Percentiles rank a stretch among this genome's conserved stretches.
Evolutionary conservation across 129 eudicot genomes (phyloP).

Genomic region (Centella asiatica): DNA sequence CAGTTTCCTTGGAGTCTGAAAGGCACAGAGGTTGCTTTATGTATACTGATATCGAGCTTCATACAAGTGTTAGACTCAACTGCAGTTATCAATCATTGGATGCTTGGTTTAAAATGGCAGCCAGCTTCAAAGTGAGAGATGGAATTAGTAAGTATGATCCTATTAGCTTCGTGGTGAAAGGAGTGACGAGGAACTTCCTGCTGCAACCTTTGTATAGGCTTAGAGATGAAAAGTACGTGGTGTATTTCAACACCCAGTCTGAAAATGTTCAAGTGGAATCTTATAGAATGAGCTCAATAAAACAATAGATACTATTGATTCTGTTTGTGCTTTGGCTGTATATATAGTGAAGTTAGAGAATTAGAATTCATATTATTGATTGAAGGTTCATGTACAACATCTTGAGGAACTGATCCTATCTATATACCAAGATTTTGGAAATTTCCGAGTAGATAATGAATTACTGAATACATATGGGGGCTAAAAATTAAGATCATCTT

Average conservation of each 20-base stretch:
- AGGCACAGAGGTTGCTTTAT: conserved; percentile 31
- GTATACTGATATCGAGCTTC: conserved; percentile 1
- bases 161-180: conserved; percentile 49
- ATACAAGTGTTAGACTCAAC: conserved; percentile 20
- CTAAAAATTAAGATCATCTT: too few species aligned
- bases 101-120: conserved; percentile 15
- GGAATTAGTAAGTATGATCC: conserved; percentile 43
- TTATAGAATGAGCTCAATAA: neutral
- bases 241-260: conserved; percentile 34
- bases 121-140: conserved; percentile 25
- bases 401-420: too few species aligned
- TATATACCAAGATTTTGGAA: too few species aligned
- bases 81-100: conserved; percentile 20
- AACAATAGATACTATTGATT: neutral
- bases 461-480: too few species aligned
- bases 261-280: neutral
- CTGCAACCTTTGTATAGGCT: conserved; percentile 36
- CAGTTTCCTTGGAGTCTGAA: conserved; percentile 34
- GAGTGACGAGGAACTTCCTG: conserved; percentile 34
- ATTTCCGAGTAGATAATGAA: too few species aligned
- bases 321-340: neutral
- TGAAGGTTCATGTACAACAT: too few species aligned
- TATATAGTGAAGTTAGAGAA: neutral
- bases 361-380: too few species aligned
- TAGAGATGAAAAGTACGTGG: conserved; percentile 46